Percentiles rank a stretch among this genome's conserved stretches.
Conservation (phyloP, 2,329 filamentous ascomycete species). For the Zasmidium angulare region DNA sequence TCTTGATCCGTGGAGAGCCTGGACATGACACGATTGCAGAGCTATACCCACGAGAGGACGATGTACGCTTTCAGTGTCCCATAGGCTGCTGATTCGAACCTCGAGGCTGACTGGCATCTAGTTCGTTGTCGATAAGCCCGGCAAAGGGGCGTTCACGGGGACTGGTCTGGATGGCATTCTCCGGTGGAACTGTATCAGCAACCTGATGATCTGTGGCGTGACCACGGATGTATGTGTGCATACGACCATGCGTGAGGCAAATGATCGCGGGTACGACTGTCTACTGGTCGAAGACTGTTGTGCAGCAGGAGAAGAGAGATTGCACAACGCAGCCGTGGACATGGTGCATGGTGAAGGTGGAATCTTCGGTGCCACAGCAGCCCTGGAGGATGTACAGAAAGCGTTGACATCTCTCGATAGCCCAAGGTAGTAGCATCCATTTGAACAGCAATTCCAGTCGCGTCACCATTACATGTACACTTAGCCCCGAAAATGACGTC, state of each 20-base stretch:
- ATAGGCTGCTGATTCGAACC: too few relatives aligned
- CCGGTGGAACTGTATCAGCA: constrained; percentile 52
- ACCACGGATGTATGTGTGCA: constrained; percentile 59
- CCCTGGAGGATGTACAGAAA: constrained; percentile 12
- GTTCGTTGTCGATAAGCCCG: constrained; percentile 56
- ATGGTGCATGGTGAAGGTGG: constrained; percentile 46
- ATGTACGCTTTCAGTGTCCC: neutral
- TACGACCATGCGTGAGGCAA: constrained; percentile 57
- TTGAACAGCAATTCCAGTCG: too few relatives aligned
- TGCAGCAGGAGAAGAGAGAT: constrained; percentile 39
- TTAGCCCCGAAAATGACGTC: neutral
- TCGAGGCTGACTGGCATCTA: too few relatives aligned
- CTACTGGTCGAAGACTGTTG: constrained; percentile 52
- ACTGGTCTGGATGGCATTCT: constrained; percentile 56
- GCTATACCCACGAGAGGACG: constrained; percentile 48
- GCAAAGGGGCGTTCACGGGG: constrained; percentile 53
- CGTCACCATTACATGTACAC: too few relatives aligned
- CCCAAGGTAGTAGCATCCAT: too few relatives aligned
- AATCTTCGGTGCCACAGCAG: constrained; percentile 29
- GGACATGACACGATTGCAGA: constrained; percentile 60
- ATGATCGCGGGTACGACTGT: constrained; percentile 57
- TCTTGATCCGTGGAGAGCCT: constrained; percentile 57
- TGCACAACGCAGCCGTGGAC: constrained; percentile 44
- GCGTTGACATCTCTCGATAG: neutral
- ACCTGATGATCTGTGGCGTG: constrained; percentile 55